Evolutionary conservation across 2,329 filamentous ascomycete species (phyloP).

Genomic region (Fusarium setosum): DNA sequence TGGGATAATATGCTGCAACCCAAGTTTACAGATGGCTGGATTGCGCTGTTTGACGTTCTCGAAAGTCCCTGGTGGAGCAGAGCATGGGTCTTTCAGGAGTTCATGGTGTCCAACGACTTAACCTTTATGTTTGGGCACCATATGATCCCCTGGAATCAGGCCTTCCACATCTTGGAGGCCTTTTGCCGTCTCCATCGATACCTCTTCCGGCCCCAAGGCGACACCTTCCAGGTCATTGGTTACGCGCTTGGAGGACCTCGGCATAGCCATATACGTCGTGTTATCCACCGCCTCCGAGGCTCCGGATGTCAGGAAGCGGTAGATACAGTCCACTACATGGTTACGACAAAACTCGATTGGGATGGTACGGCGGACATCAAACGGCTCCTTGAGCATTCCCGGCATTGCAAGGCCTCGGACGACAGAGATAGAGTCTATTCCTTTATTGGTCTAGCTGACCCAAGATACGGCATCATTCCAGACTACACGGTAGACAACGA

Average conservation of each 20-base stretch:
- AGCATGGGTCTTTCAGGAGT: constrained; percentile 18
- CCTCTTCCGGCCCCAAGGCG: background rate
- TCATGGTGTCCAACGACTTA: background rate
- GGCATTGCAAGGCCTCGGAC: background rate
- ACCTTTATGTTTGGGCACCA: background rate
- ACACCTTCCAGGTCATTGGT: background rate
- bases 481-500: background rate
- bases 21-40: background rate
- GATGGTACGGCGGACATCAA: background rate
- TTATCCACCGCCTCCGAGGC: background rate
- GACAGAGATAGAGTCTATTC: constrained; percentile 3
- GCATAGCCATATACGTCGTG: background rate
- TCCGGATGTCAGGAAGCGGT: background rate
- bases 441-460: background rate
- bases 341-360: background rate
- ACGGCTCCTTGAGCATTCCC: background rate
- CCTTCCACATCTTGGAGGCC: background rate
- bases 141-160: background rate
- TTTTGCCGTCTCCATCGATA: background rate
- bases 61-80: constrained; percentile 9
- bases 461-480: background rate
- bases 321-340: background rate
- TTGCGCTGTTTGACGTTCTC: accelerated
- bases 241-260: background rate
- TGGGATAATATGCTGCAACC: accelerated